Evolutionary conservation across 208 protist species (phyloP).

Genomic region (Hexamita inflata): DNA sequence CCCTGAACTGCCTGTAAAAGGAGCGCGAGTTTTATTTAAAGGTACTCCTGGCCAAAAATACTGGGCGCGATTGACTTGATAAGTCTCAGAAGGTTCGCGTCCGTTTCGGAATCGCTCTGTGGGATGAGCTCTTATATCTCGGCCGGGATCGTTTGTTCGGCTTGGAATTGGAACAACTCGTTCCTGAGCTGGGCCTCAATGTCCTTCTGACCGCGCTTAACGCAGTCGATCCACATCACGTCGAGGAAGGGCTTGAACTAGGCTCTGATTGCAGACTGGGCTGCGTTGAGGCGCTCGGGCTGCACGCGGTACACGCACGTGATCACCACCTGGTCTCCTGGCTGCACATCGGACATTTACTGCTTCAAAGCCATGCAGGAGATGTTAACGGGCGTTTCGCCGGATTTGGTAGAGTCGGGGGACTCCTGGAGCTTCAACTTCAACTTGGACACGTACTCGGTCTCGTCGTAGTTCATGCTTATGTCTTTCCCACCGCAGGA

Average conservation of each 20-base stretch:
- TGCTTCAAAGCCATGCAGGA: constrained; percentile 73
- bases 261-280: constrained; percentile 57
- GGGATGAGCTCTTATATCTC: not conserved
- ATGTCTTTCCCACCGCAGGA: not conserved
- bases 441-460: not conserved
- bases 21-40: constrained; percentile 13
- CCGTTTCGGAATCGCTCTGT: not conserved
- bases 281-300: constrained; percentile 70
- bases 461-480: not conserved
- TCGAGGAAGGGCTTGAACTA: constrained; percentile 50
- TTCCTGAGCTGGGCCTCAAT: not conserved
- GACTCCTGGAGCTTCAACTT: constrained; percentile 27
- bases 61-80: constrained; percentile 4
- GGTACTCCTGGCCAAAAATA: constrained; percentile 13
- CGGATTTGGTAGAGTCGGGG: constrained; percentile 55
- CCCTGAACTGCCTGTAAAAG: constrained; percentile 12
- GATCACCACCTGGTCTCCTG: constrained; percentile 85
- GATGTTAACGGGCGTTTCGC: constrained; percentile 91
- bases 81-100: not conserved
- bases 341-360: constrained; percentile 77
- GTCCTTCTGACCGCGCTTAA: not conserved
- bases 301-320: constrained; percentile 86
- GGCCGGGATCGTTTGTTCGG: not conserved
- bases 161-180: not conserved
- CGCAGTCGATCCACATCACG: not conserved